Base-by-base conservation (phyloP, 768 basidiomycete species). In the Phylloporus sp. region DNA sequence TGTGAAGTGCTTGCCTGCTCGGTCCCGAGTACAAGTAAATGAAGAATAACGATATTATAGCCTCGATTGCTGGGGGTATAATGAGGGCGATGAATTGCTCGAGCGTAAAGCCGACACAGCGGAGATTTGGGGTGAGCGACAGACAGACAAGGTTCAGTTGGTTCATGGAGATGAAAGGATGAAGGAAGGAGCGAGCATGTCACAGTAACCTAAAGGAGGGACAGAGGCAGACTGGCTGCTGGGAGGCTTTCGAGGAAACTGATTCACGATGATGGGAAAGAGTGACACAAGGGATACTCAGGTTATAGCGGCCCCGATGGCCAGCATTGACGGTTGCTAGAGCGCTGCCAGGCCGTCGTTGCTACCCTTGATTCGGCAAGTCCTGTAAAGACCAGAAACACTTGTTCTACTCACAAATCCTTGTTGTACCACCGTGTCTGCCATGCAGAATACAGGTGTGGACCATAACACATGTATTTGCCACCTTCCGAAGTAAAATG, bases 41-140 rank as follows among this genome's bases (percentile, higher is more conserved):
- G 56, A 88, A 69, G 36, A 77, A 68, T 50, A 80, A 66, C 26
- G 80, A 75, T 59, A 85, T 80, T 34, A 89, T 60, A 54, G 81
- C 66, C 67, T 89, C 87, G 46, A 89, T 62, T 35, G 69, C 79
- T 16, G 83, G 75, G 27, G 87, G 86, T 53, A 88, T 76, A 55
- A 88, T 67, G 49, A 89, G 68, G 35, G 77, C 59, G 31, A 70
- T 66, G 48, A 72, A 75, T 68, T 89, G 69, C 23, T 71, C 57
- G 43, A 52, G 60, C 46, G 74, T 71, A 51, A 86, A 74, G 39
- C 76, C 73, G 55, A 78, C 67, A 64, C 88, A 91, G 53, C 88
- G 88, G 56, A 91, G 79, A 56, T 81, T 86, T 35, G 85, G 70
- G 52, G 83, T 80, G 32, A 80, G 71, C 27, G 89, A 90, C 55